A percentile compares a stretch with the other conserved stretches of the same genome.
These are phyloP conservation scores for Paramecium tetraurelia DNA, from an alignment of 73 alveolate species.

Conservation along the genomic window DNA sequence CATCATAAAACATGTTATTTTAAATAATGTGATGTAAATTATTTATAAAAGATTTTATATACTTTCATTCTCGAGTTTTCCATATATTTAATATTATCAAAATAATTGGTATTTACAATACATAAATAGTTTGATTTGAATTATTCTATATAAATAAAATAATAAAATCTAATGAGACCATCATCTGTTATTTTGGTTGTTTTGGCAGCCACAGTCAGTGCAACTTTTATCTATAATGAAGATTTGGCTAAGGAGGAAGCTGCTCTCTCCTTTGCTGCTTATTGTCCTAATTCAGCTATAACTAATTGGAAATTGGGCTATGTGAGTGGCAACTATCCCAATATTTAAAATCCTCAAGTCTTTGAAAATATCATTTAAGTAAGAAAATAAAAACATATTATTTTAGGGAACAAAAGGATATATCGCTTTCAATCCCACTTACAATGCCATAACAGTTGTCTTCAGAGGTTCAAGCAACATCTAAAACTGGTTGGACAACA, in stretches of 20 bases:
- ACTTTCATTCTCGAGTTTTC: too few species aligned
- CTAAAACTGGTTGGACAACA: conserved; percentile 31
- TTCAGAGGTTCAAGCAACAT: conserved; percentile 57
- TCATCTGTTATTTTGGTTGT: not conserved
- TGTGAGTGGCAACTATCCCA: not conserved
- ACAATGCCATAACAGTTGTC: conserved; percentile 22
- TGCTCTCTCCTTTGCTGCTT: conserved; percentile 41
- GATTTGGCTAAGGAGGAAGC: not conserved
- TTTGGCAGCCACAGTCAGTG: not conserved
- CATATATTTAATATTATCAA: too few species aligned
- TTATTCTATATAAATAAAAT: too few species aligned
- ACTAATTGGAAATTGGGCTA: not conserved
- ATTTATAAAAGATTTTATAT: too few species aligned
- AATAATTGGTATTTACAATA: too few species aligned
- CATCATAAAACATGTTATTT: not conserved
- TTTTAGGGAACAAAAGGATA: not conserved
- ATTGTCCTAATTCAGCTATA: not conserved
- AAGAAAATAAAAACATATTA: not conserved
- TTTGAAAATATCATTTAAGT: not conserved
- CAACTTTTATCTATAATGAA: not conserved
- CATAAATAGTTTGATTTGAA: too few species aligned
- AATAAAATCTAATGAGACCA: not conserved
- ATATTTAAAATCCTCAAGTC: not conserved
- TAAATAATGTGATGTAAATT: too few species aligned
- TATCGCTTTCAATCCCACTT: not conserved